Evolutionary conservation across 176 grass and related monocot genomes (phyloP).

Genomic region (Carex cristatella): DNA sequence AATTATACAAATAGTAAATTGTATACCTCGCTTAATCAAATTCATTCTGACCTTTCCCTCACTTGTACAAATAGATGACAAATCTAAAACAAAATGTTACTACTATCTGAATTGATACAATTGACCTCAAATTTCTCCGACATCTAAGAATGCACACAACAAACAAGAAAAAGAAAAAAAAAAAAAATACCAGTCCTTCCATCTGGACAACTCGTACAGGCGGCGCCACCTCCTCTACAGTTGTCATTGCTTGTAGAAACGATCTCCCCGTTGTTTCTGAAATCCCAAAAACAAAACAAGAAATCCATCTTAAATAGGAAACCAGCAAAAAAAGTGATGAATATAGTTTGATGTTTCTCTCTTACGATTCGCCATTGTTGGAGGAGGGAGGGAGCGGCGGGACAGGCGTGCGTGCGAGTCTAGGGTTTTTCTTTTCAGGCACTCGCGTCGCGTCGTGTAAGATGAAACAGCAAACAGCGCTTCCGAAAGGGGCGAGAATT

Average conservation of each 20-base stretch:
- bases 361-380: constrained; percentile 72
- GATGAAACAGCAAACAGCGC: constrained; percentile 12
- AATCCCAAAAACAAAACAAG: constrained; percentile 10
- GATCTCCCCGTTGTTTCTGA: constrained; percentile 49
- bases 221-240: constrained; percentile 51
- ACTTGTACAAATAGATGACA: not conserved
- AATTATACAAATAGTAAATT: not conserved
- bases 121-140: not conserved
- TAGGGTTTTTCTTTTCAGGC: constrained; percentile 21
- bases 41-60: not conserved
- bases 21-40: not conserved
- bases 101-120: not conserved
- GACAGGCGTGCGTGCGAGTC: not conserved
- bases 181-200: constrained; percentile 70
- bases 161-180: not conserved
- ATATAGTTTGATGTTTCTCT: not conserved
- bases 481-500: not conserved
- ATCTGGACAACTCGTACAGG: constrained; percentile 87
- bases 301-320: not conserved
- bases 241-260: constrained; percentile 80
- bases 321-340: not conserved
- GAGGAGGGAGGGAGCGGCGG: not conserved
- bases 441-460: not conserved
- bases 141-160: not conserved
- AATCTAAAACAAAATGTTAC: not conserved